These are phyloP conservation scores for Thalassiosira profunda DNA, from an alignment of 108 stramenopile genomes.

Conservation along the genomic window DNA sequence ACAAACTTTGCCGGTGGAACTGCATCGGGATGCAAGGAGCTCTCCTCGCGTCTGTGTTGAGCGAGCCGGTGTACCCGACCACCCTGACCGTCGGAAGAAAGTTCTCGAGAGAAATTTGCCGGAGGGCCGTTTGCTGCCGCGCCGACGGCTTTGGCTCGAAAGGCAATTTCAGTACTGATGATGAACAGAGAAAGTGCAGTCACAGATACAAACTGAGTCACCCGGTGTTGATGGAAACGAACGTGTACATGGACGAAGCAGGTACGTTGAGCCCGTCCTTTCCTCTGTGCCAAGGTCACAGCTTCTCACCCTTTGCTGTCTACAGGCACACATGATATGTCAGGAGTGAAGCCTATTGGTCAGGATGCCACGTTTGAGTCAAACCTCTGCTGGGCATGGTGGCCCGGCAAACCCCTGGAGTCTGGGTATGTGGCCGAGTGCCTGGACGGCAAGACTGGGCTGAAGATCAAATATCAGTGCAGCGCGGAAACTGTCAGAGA, in stretches of 20 bases:
- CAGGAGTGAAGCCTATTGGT: slow-evolving; percentile 48
- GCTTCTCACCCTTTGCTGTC: neutral
- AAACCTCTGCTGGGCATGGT: slow-evolving; percentile 69
- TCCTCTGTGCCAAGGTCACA: neutral
- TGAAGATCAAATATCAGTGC: slow-evolving; percentile 8
- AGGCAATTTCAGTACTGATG: neutral
- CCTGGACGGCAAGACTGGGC: slow-evolving; percentile 64
- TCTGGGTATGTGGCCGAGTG: slow-evolving; percentile 47
- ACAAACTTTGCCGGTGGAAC: slow-evolving; percentile 89
- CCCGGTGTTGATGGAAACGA: slow-evolving; percentile 83
- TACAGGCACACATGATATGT: slow-evolving; percentile 52
- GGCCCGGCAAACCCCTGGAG: slow-evolving; percentile 36
- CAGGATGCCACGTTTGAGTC: slow-evolving; percentile 89
- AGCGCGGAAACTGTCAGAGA: neutral
- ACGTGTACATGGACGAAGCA: slow-evolving; percentile 82
- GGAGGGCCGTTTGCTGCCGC: slow-evolving; percentile 87
- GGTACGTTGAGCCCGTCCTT: too few species aligned
- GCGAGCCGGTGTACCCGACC: slow-evolving; percentile 58
- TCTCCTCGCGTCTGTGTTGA: slow-evolving; percentile 63
- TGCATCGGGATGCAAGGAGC: slow-evolving; percentile 84
- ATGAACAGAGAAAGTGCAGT: neutral
- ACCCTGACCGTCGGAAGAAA: slow-evolving; percentile 87
- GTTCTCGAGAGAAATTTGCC: slow-evolving; percentile 64
- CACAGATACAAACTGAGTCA: slow-evolving; percentile 60
- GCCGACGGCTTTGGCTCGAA: slow-evolving; percentile 32